Conservation (phyloP, 108 stramenopile genomes). For the Cylindrotheca closterium region DNA sequence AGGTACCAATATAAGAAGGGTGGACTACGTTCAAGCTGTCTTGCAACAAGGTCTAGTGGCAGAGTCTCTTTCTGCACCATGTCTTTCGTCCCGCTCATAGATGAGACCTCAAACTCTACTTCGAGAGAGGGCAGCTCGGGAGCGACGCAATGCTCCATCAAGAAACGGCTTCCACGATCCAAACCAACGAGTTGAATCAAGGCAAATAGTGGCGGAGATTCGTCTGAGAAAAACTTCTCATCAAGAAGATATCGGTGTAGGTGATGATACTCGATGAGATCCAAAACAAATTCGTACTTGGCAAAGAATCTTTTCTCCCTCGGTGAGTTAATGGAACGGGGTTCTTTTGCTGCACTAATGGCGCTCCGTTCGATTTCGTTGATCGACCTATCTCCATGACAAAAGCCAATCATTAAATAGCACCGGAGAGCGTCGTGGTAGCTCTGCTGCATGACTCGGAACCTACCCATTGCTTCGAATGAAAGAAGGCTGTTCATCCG, state of each 20-base stretch:
- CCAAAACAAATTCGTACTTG: slow-evolving; percentile 52
- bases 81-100: slow-evolving; percentile 9
- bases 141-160: slow-evolving; percentile 72
- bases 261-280: slow-evolving; percentile 63
- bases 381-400: slow-evolving; percentile 35
- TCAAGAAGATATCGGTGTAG: slow-evolving; percentile 57
- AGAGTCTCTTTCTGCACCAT: slow-evolving; percentile 31
- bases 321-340: too few relatives aligned
- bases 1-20: slow-evolving; percentile 81
- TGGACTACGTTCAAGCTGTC: slow-evolving; percentile 56
- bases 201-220: slow-evolving; percentile 53
- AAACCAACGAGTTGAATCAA: slow-evolving; percentile 72
- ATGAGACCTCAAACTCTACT: slow-evolving; percentile 14
- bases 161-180: slow-evolving; percentile 47
- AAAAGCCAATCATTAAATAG: slow-evolving; percentile 64
- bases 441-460: slow-evolving; percentile 67
- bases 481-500: slow-evolving; percentile 16
- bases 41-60: slow-evolving; percentile 68
- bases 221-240: slow-evolving; percentile 2
- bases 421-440: slow-evolving; percentile 61
- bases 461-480: slow-evolving; percentile 62
- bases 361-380: slow-evolving; percentile 48
- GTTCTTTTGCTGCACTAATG: slow-evolving; percentile 32
- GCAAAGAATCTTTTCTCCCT: too few relatives aligned
- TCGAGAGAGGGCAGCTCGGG: slow-evolving; percentile 25